Evolutionary conservation across 75 land plant genomes (phyloP), one percentile per base, ranked within the genome.

Genomic region (Ceratopteris richardii): DNA sequence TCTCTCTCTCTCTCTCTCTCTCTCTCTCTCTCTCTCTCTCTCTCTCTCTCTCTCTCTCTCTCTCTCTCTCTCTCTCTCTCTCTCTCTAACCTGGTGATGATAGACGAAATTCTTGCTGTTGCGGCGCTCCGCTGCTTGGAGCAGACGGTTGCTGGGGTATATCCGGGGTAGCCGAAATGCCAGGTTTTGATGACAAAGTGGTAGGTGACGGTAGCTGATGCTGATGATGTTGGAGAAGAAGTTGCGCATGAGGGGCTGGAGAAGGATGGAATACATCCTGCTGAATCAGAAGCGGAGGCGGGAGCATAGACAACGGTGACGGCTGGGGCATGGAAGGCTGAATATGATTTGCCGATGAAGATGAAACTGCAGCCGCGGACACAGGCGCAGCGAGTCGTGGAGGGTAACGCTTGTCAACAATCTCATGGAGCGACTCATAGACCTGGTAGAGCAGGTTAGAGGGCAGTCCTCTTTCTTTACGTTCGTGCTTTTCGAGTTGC

Each of bases 391-490:
- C 57, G 58, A 46, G 18, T 21, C 73, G 16, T n/a, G 57, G 17
- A 16, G 65, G 27, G 12, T 54, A 56, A 56, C 63, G 69, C 65
- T 63, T 80, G 74, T 73, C 77, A 51, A 83, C 77, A 21, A 80
- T 80, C 50, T 80, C 83, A 20, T 66, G 67, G 42, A 83, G 46
- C 19, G 72, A 74, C 13, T 80, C 78, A 44, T 70, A 80, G 13
- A 83, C 75, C 54, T 80, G 71, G 56, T 25, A 50, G 54, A 68
- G 51, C 47, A 83, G 74, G 43, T 83, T 83, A n/a, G 77, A 64
- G 0, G 87, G 87, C 63, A 83, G 69, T 26, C 62, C 75, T 58
- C 64, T 76, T 17, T 77, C 83, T 57, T 80, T 83, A 65, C 87
- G 69, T 58, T 83, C 87, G 57, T 74, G 70, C 64, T 62, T 80